Evolutionary conservation across 495 filamentous ascomycete genomes (phyloP).

Genomic region (Aspergillus nidulans): DNA sequence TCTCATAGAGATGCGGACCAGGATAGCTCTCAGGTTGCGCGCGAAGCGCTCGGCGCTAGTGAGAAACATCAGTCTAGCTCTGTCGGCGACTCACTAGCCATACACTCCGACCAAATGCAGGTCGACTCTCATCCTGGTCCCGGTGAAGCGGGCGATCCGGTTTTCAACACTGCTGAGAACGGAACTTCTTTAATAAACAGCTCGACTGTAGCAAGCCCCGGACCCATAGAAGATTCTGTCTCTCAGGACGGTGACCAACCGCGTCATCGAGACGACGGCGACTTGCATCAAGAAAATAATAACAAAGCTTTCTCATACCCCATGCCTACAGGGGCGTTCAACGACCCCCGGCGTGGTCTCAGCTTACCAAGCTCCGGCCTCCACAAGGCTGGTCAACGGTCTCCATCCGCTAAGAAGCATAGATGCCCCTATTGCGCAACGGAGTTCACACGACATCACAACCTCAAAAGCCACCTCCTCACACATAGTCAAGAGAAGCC

Average conservation of each 20-base stretch:
- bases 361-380: conserved; percentile 71
- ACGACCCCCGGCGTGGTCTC: conserved; percentile 58
- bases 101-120: conserved; percentile 43
- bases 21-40: conserved; percentile 40
- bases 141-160: conserved; percentile 24
- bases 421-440: conserved; percentile 94
- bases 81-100: conserved; percentile 27
- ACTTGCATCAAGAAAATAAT: conserved; percentile 40
- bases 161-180: conserved; percentile 30
- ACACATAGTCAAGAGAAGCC: conserved; percentile 99
- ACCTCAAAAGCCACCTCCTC: conserved; percentile 96
- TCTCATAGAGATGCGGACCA: conserved; percentile 36
- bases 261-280: conserved; percentile 32
- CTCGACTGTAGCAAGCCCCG: conserved; percentile 45
- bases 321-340: conserved; percentile 41
- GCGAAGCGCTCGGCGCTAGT: conserved; percentile 41
- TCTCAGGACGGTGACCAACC: conserved; percentile 42
- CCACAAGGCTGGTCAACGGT: conserved; percentile 56
- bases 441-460: conserved; percentile 96
- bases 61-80: conserved; percentile 33
- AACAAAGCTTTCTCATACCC: conserved; percentile 53
- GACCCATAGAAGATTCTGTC: conserved; percentile 41
- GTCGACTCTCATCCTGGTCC: conserved; percentile 34
- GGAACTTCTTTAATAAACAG: conserved; percentile 34
- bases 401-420: conserved; percentile 83